Conservation (phyloP, 1,284 basidiomycete genomes). For the Moesziomyces globuligerus region DNA sequence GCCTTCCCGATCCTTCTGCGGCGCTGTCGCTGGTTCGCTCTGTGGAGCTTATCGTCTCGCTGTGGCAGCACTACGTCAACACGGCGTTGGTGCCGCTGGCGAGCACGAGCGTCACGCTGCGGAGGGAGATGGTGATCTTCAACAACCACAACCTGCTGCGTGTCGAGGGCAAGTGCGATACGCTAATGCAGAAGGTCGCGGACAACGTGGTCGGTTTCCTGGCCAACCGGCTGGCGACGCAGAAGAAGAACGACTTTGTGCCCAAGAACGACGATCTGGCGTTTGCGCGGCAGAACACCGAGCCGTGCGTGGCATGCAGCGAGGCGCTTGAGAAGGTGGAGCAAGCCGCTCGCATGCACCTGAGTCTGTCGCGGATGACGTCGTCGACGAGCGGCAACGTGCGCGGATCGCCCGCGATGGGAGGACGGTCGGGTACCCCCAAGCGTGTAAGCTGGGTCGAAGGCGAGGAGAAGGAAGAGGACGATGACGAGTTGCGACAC, state of each 20-base stretch:
- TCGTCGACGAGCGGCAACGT: constrained; percentile 22
- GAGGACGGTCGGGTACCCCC: constrained; percentile 3
- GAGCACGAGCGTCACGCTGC: constrained; percentile 82
- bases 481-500: constrained; percentile 19
- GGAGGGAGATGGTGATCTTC: constrained; percentile 92
- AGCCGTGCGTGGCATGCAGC: constrained; percentile 89
- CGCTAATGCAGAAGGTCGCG: constrained; percentile 81
- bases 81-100: constrained; percentile 90
- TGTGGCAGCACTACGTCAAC: constrained; percentile 96
- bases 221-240: constrained; percentile 80
- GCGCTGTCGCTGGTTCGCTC: constrained; percentile 73
- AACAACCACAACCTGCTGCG: constrained; percentile 89
- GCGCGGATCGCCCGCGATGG: constrained; percentile 15
- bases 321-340: constrained; percentile 84
- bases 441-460: constrained; percentile 25
- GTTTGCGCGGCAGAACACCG: constrained; percentile 92
- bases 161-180: constrained; percentile 86
- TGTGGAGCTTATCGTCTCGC: constrained; percentile 88
- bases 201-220: constrained; percentile 73
- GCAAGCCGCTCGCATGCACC: constrained; percentile 76
- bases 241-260: constrained; percentile 96
- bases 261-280: constrained; percentile 86
- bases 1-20: constrained; percentile 75
- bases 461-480: constrained; percentile 16
- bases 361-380: constrained; percentile 66